Percentiles rank a stretch among this genome's conserved stretches.
Evolutionary conservation across 2,329 filamentous ascomycete species (phyloP).

Genomic region (Colletotrichum ledebouriae): DNA sequence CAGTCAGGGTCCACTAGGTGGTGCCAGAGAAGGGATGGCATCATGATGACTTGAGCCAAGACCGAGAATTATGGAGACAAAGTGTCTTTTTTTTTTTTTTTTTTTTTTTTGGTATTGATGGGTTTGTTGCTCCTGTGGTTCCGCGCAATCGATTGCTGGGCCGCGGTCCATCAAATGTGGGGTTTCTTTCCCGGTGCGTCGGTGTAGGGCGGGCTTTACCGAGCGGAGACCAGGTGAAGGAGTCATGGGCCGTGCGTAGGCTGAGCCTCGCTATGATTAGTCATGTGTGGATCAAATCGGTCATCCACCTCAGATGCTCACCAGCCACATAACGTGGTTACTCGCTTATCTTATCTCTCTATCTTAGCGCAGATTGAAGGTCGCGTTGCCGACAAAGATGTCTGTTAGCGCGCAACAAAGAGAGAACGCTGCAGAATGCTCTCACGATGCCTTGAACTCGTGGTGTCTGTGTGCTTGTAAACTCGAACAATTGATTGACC

Average conservation of each 20-base stretch:
- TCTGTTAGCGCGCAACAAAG: slow-evolving; percentile 26
- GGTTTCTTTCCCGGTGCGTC: not conserved
- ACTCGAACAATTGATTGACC: no score
- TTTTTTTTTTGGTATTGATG: not conserved
- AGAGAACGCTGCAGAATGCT: no score
- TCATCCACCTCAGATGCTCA: not conserved
- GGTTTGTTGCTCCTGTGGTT: not conserved
- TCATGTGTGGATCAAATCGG: not conserved
- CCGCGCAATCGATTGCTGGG: not conserved
- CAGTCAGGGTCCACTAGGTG: not conserved
- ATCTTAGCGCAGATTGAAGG: not conserved
- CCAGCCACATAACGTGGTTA: slow-evolving; percentile 8
- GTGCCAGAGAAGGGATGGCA: slow-evolving; percentile 26
- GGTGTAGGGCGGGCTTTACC: slow-evolving; percentile 5
- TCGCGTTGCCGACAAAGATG: slow-evolving; percentile 8
- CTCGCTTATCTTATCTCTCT: slow-evolving; percentile 25
- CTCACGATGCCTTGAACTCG: no score
- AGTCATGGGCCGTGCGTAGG: not conserved
- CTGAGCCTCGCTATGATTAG: not conserved
- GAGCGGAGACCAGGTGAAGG: slow-evolving; percentile 8
- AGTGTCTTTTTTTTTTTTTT: not conserved
- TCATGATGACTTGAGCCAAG: slow-evolving; percentile 41
- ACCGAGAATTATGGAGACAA: not conserved
- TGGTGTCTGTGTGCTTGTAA: no score
- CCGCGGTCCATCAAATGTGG: not conserved